phyloP scores from a whole-genome alignment of 768 basidiomycete species.

The Porpolomopsis calyptriformis region DNA sequence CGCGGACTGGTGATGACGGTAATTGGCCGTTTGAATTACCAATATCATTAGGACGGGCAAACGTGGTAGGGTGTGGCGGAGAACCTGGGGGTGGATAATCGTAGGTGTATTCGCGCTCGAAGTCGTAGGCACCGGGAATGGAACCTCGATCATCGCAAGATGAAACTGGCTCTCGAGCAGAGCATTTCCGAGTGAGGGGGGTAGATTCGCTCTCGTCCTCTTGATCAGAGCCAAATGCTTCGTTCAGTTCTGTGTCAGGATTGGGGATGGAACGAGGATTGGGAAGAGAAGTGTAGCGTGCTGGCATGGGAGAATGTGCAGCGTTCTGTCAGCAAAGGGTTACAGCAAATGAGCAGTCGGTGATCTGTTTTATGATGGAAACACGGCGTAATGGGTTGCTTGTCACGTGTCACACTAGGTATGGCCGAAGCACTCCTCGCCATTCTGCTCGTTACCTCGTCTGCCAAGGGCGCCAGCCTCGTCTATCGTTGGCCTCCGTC shows the following conservation, averaged over 20 bases:
- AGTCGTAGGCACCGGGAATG: slow-evolving; percentile 49
- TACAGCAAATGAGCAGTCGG: too few relatives aligned
- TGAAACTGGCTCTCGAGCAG: not conserved
- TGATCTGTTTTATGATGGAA: too few relatives aligned
- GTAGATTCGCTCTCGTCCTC: slow-evolving; percentile 34
- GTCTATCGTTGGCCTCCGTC: slow-evolving; percentile 81
- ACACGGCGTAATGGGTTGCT: too few relatives aligned
- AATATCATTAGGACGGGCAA: slow-evolving; percentile 52
- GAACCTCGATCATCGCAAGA: slow-evolving; percentile 7
- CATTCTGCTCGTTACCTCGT: slow-evolving; percentile 74
- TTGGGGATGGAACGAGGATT: slow-evolving; percentile 36
- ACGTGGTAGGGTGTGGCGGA: slow-evolving; percentile 49
- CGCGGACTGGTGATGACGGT: slow-evolving; percentile 36
- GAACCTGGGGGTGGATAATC: slow-evolving; percentile 71
- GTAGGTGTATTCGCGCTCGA: slow-evolving; percentile 70
- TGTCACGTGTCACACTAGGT: not conserved
- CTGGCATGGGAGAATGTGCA: slow-evolving; percentile 28
- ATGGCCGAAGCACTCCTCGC: slow-evolving; percentile 78
- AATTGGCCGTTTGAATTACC: slow-evolving; percentile 67
- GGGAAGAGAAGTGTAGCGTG: slow-evolving; percentile 43
- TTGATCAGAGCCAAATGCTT: slow-evolving; percentile 61
- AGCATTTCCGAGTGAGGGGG: slow-evolving; percentile 23
- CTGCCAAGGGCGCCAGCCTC: slow-evolving; percentile 67
- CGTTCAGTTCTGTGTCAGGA: slow-evolving; percentile 58
- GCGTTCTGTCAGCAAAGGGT: too few relatives aligned